Percentiles rank a stretch among this genome's conserved stretches.
phyloP scores from a whole-genome alignment of 2,329 filamentous ascomycete genomes.

The Epichloe glyceriae region DNA sequence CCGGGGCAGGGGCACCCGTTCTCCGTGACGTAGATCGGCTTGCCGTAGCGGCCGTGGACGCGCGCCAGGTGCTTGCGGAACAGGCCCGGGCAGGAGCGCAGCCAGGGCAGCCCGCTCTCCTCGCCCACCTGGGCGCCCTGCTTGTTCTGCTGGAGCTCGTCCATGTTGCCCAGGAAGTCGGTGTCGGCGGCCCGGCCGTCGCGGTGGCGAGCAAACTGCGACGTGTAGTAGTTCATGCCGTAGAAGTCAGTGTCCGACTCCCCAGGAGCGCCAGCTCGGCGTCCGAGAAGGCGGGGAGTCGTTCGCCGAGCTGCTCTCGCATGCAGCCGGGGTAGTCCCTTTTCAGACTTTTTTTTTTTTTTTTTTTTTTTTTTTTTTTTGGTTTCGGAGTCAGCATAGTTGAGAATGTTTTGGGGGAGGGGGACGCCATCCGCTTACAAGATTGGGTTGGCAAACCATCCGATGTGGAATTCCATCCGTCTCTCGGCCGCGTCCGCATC shows the following conservation, averaged over 20 bases:
- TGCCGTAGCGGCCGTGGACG: slow-evolving; percentile 13
- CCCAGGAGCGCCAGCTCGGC: slow-evolving; percentile 15
- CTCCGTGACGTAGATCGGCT: slow-evolving; percentile 19
- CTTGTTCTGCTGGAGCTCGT: slow-evolving; percentile 19
- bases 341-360: slow-evolving; percentile 8
- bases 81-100: slow-evolving; percentile 17
- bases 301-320: slow-evolving; percentile 19
- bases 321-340: slow-evolving; percentile 24
- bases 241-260: slow-evolving; percentile 21
- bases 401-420: too few relatives aligned
- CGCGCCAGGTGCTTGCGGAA: slow-evolving; percentile 19
- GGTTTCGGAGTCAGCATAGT: too few relatives aligned
- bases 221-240: slow-evolving; percentile 29
- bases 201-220: slow-evolving; percentile 20
- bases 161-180: slow-evolving; percentile 22
- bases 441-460: slow-evolving; percentile 27
- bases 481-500: slow-evolving; percentile 21
- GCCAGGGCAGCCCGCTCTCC: slow-evolving; percentile 21
- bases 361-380: too few relatives aligned
- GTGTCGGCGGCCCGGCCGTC: slow-evolving; percentile 12
- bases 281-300: slow-evolving; percentile 18
- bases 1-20: slow-evolving; percentile 24
- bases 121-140: slow-evolving; percentile 17
- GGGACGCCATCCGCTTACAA: too few relatives aligned
- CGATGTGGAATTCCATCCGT: slow-evolving; percentile 25